These are phyloP conservation scores for Mycena pura DNA, from an alignment of 768 basidiomycete genomes.

Conservation along the genomic window DNA sequence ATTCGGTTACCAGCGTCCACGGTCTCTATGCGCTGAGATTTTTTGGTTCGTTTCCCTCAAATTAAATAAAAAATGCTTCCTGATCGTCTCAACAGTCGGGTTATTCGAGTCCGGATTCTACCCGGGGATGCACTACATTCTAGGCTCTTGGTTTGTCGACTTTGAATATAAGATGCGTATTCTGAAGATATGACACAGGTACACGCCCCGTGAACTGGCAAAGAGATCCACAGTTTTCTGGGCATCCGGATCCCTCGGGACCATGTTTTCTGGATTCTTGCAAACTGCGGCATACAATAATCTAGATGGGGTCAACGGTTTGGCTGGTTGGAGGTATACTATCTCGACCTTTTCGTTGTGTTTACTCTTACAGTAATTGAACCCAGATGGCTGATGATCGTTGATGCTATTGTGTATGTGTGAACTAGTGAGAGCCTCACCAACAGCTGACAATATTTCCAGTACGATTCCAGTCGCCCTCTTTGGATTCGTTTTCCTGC, in stretches of 20 bases:
- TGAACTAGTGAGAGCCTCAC: not conserved
- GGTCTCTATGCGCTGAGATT: conserved; percentile 22
- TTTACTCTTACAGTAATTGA: not conserved
- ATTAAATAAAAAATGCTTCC: not conserved
- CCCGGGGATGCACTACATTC: conserved; percentile 28
- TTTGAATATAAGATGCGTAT: not conserved
- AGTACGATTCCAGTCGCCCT: conserved; percentile 25
- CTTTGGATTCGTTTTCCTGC: conserved; percentile 24
- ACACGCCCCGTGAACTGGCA: conserved; percentile 26
- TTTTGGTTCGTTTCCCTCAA: conserved; percentile 5
- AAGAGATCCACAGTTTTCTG: conserved; percentile 28
- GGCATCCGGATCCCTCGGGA: conserved; percentile 23
- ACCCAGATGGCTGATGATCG: conserved; percentile 26
- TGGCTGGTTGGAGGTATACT: conserved; percentile 25
- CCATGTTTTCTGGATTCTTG: conserved; percentile 30
- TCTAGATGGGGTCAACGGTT: conserved; percentile 18
- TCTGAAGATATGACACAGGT: conserved; percentile 5
- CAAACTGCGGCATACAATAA: conserved; percentile 27
- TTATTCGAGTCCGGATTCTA: conserved; percentile 26
- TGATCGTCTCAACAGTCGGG: conserved; percentile 2
- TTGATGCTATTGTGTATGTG: conserved; percentile 26
- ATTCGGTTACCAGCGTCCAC: conserved; percentile 22
- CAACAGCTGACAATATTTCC: not conserved
- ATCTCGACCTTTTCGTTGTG: not conserved
- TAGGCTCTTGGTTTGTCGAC: conserved; percentile 21